These are phyloP conservation scores for Penicillium arizonense DNA, from an alignment of 495 filamentous ascomycete species.

Conservation along the genomic window DNA sequence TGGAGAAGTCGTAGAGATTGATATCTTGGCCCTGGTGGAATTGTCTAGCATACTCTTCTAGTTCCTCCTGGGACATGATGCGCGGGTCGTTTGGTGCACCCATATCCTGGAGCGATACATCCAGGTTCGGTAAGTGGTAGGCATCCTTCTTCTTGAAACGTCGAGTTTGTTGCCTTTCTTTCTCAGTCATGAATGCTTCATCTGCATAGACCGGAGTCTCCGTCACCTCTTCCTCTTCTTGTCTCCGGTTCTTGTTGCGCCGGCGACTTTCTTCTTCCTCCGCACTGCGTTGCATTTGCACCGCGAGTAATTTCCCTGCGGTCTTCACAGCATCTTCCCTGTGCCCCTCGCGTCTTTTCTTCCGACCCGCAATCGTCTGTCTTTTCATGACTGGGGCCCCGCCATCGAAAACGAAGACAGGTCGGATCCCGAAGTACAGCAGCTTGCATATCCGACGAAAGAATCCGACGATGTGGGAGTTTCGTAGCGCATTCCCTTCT, in stretches of 20 bases:
- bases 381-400: constrained; percentile 89
- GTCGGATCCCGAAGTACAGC: constrained; percentile 92
- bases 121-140: constrained; percentile 88
- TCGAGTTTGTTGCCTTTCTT: constrained; percentile 71
- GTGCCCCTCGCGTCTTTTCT: constrained; percentile 78
- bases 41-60: constrained; percentile 88
- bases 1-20: constrained; percentile 96
- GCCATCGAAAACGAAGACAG: constrained; percentile 97
- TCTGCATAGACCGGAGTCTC: constrained; percentile 84
- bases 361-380: constrained; percentile 79
- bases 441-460: constrained; percentile 97
- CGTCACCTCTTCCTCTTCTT: constrained; percentile 66
- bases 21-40: constrained; percentile 94
- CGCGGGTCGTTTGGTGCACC: constrained; percentile 87
- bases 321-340: constrained; percentile 91
- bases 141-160: constrained; percentile 87
- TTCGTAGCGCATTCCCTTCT: constrained; percentile 94
- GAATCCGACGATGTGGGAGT: constrained; percentile 94
- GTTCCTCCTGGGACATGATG: constrained; percentile 89
- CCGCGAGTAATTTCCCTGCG: constrained; percentile 82
- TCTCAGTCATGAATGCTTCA: constrained; percentile 75
- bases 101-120: constrained; percentile 74
- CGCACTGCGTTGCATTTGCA: constrained; percentile 85
- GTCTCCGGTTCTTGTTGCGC: constrained; percentile 43
- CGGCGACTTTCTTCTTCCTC: constrained; percentile 76